Base-by-base conservation (phyloP, 2,329 filamentous ascomycete genomes). In the Pseudogymnoascus sp. region DNA sequence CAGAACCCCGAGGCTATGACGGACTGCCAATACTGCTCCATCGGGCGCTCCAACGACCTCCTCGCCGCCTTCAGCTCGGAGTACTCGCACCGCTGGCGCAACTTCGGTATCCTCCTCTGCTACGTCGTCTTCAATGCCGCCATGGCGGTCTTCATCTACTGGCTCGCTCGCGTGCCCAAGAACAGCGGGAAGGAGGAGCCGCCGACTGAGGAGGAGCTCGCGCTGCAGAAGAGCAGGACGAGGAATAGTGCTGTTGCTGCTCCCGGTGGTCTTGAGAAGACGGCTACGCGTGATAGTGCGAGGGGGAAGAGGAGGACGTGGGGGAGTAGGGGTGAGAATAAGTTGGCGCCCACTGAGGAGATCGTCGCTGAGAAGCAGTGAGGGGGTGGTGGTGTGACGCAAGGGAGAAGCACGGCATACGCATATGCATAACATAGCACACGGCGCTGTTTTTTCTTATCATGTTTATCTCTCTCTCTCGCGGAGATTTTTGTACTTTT, bases 51-150 rank as follows among this genome's bases (percentile, higher is more conserved):
- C 1, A 83, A 87, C 68, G 65, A 69, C 2, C 84, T 79, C 69
- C 73, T 87, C 35, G 70, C 77, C 0, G 63, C 64, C 0, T 78
- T 84, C 55, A 75, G 78, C 58, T 79, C 82, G 62, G 70, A 77
- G 63, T 90, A 87, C 70, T 71, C 66, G 29, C 76, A 88, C 29
- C 76, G 85, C 27, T 91, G 87, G 87, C 80, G 86, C 63, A 88
- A 91, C 71, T 87, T 87, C 70, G 87, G 85, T 1, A 73, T 89
- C 27, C 74, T 86, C 61, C 84, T 80, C 77, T 80, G 77, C 0
- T 85, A 81, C 64, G 78, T 84, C 63, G 69, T 75, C 3, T 84
- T 85, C 71, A 85, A 86, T 66, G 71, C 84, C 58, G 71, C 74
- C 17, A 79, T 75, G 0, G 83, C 82, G 0, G 71, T 84, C 15